Evolutionary conservation across 192 early-diverging fungal genomes (phyloP).

Genomic region (Rhizophagus prolifer): DNA sequence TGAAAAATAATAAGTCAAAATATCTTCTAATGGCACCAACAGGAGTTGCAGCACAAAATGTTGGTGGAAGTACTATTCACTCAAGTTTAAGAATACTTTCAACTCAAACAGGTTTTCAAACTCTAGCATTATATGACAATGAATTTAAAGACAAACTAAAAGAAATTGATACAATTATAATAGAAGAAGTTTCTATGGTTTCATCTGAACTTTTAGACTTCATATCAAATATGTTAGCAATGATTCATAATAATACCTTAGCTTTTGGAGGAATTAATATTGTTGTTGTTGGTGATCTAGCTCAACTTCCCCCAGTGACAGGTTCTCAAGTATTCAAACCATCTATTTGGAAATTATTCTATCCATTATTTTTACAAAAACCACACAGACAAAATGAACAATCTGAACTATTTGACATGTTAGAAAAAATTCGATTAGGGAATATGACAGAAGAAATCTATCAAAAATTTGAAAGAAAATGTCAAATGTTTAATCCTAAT

Average conservation of each 20-base stretch:
- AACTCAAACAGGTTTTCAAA: neutral
- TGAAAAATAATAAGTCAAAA: neutral
- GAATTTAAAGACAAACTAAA: too few relatives aligned
- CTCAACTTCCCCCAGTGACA: neutral
- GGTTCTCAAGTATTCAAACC: neutral
- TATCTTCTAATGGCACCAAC: neutral
- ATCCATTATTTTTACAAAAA: neutral
- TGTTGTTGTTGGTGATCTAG: neutral
- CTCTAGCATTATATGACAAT: too few relatives aligned
- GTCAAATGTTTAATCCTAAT: too few relatives aligned
- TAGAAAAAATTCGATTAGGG: neutral
- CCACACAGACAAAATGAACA: neutral
- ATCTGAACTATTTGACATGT: neutral
- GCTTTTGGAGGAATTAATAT: constrained; percentile 8
- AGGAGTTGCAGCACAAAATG: neutral
- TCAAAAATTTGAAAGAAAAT: neutral
- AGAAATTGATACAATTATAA: too few relatives aligned
- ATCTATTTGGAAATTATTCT: neutral
- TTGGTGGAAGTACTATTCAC: neutral
- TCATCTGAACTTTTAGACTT: too few relatives aligned
- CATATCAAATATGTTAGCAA: neutral
- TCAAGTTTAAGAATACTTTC: too few relatives aligned
- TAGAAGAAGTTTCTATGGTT: too few relatives aligned
- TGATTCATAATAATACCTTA: neutral
- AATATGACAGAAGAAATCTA: neutral